A percentile compares a stretch with the other conserved stretches of the same genome.
phyloP scores from a whole-genome alignment of 768 basidiomycete genomes.

The Paxillus involutus region DNA sequence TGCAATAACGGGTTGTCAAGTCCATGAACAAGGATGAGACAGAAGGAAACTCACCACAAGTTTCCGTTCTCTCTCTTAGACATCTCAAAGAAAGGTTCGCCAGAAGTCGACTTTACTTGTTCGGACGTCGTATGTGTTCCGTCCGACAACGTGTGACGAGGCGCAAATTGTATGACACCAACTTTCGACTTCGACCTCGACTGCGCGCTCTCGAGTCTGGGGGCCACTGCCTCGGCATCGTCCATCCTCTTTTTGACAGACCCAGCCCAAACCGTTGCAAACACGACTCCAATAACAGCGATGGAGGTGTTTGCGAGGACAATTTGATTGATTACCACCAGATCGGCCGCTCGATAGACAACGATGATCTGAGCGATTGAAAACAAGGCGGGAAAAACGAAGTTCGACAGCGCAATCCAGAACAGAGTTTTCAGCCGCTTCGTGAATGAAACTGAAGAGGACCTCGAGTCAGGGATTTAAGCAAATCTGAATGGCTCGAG shows the following conservation, averaged over 20 bases:
- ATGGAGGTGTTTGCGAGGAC: slow-evolving; percentile 19
- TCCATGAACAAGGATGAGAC: no score
- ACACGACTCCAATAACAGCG: slow-evolving; percentile 21
- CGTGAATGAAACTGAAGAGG: slow-evolving; percentile 1
- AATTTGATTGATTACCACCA: slow-evolving; percentile 12
- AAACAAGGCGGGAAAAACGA: slow-evolving; percentile 20
- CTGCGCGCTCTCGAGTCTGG: not conserved
- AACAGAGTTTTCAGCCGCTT: slow-evolving; percentile 13
- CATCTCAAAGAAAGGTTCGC: not conserved
- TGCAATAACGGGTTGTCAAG: no score
- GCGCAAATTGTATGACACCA: slow-evolving; percentile 3
- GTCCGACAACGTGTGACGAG: not conserved
- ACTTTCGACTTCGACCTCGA: not conserved
- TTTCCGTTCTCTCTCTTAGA: not conserved
- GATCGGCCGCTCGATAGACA: slow-evolving; percentile 14
- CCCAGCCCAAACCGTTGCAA: slow-evolving; percentile 23
- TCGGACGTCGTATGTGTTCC: not conserved
- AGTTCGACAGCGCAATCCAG: slow-evolving; percentile 20
- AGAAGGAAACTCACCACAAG: not conserved
- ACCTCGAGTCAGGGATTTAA: not conserved
- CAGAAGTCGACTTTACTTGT: not conserved
- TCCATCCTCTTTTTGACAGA: not conserved
- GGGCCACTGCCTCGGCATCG: not conserved
- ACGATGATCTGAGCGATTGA: slow-evolving; percentile 19
- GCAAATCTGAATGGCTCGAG: no score